Base-by-base conservation (phyloP, 2,329 filamentous ascomycete genomes). In the Cladosporium sp. region DNA sequence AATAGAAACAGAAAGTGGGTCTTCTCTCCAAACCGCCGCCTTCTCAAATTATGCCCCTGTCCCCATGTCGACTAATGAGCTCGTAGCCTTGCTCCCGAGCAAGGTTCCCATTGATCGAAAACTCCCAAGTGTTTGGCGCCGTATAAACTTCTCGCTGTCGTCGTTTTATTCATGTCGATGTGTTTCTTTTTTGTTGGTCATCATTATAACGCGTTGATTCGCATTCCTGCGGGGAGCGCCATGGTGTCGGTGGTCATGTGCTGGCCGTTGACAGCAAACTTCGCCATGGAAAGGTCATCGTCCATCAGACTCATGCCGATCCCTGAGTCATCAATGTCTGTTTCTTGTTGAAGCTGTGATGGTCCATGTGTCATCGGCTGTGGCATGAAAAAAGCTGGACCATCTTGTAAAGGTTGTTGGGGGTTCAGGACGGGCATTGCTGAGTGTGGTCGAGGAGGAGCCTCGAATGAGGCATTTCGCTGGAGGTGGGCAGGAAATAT, bases 281-380 rank as follows among this genome's bases (percentile, higher is more conserved):
- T 64, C 1, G 61, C 61, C 61, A 64, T 64, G 2, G 61, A 57
- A 1, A 76, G 65, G 24, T 76, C 72, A 15, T 78, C 77, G 28
- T 78, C 76, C 67, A 76, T 73, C 30, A 78, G 67, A 34, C 69
- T 70, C 74, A 79, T 75, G 28, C 76, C 76, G 49, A 79, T 78
- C 24, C 77, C 77, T 57, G 75, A 77, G 67, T 79, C 77, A 65
- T 79, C 77, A 32, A 78, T 71, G 66, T 79, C 76, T 7, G 71
- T 62, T 36, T 76, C 74, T 52, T 71, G 71, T 44, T 65, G 41
- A 66, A 67, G 58, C 66, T 65, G 36, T 65, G 67, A 41, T 28
- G 59, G 24, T 69, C 68, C 26, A 14, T 69, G 64, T 36, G 65
- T 51, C 14, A 57, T 28, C 15, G 68, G 51, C 38, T 72, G 68